A percentile compares a stretch with the other conserved stretches of the same genome.
These are phyloP conservation scores for Epichloe elymi DNA, from an alignment of 2,329 filamentous ascomycete species.

Conservation along the genomic window DNA sequence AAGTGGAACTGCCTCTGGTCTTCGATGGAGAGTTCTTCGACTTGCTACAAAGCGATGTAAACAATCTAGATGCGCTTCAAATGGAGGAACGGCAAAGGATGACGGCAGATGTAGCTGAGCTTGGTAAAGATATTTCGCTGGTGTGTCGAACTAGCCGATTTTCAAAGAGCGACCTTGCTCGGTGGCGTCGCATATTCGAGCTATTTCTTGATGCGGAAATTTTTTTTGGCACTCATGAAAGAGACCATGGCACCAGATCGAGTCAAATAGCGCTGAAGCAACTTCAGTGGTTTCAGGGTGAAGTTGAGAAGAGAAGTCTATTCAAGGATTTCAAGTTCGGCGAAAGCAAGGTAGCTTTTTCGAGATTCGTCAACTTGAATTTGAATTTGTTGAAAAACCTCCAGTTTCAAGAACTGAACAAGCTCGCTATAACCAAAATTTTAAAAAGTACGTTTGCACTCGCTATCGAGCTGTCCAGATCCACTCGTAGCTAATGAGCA, in stretches of 20 bases:
- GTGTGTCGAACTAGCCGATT: slow-evolving; percentile 51
- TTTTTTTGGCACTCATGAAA: slow-evolving; percentile 81
- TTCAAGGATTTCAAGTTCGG: slow-evolving; percentile 50
- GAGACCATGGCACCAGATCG: slow-evolving; percentile 53
- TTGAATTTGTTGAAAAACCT: slow-evolving; percentile 63
- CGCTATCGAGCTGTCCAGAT: not conserved
- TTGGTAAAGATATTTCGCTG: slow-evolving; percentile 51
- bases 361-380: slow-evolving; percentile 61
- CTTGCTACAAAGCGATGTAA: slow-evolving; percentile 58
- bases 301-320: slow-evolving; percentile 48
- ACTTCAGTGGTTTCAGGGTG: slow-evolving; percentile 58
- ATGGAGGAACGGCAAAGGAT: slow-evolving; percentile 51
- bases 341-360: slow-evolving; percentile 50
- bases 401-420: slow-evolving; percentile 76
- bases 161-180: slow-evolving; percentile 53
- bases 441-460: slow-evolving; percentile 52
- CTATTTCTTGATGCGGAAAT: slow-evolving; percentile 67
- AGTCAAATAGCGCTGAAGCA: slow-evolving; percentile 53
- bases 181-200: slow-evolving; percentile 72
- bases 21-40: slow-evolving; percentile 73
- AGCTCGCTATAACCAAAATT: slow-evolving; percentile 66
- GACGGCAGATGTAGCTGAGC: slow-evolving; percentile 44
- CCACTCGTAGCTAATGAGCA: not conserved
- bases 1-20: slow-evolving; percentile 60
- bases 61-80: slow-evolving; percentile 55